phyloP scores from a whole-genome alignment of 2,329 filamentous ascomycete species.

The Podosphaera xanthii region DNA sequence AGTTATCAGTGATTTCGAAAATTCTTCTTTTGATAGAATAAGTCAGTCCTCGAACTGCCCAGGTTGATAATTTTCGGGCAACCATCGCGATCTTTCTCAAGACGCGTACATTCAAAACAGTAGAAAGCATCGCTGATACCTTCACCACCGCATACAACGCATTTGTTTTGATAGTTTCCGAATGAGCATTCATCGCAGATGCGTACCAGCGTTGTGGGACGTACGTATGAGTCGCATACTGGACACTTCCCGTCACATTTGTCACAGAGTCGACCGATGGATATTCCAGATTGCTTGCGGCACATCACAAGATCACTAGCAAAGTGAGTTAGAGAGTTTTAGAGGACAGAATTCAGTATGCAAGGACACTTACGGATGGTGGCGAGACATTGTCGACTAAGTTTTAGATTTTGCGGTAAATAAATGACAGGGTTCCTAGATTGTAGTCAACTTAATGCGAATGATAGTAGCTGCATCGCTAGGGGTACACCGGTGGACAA shows the following conservation, averaged over 20 bases:
- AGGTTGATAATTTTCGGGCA: conserved; percentile 99
- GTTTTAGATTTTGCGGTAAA: not conserved
- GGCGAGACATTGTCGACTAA: conserved; percentile 13
- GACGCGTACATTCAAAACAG: conserved; percentile 91
- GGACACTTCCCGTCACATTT: conserved; percentile 99
- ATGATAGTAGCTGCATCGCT: no score
- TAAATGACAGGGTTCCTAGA: no score
- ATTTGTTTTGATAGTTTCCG: conserved; percentile 99
- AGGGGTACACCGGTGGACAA: no score
- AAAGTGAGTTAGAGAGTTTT: conserved; percentile 4
- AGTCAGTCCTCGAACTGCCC: conserved; percentile 82
- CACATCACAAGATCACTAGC: conserved; percentile 91
- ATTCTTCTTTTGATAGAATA: conserved; percentile 41
- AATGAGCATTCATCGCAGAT: conserved; percentile 99
- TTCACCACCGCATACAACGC: conserved; percentile 93
- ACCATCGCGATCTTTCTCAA: conserved; percentile 92
- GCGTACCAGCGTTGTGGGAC: conserved; percentile 84
- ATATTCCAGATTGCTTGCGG: conserved; percentile 92
- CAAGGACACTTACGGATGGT: conserved; percentile 40
- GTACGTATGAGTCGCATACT: conserved; percentile 96
- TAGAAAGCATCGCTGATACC: conserved; percentile 97
- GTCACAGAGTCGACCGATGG: conserved; percentile 95
- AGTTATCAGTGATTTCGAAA: conserved; percentile 30
- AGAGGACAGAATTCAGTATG: conserved; percentile 7
- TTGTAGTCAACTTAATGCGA: no score